These are phyloP conservation scores for Aspergillus sclerotioniger DNA, from an alignment of 495 filamentous ascomycete genomes.

Conservation along the genomic window DNA sequence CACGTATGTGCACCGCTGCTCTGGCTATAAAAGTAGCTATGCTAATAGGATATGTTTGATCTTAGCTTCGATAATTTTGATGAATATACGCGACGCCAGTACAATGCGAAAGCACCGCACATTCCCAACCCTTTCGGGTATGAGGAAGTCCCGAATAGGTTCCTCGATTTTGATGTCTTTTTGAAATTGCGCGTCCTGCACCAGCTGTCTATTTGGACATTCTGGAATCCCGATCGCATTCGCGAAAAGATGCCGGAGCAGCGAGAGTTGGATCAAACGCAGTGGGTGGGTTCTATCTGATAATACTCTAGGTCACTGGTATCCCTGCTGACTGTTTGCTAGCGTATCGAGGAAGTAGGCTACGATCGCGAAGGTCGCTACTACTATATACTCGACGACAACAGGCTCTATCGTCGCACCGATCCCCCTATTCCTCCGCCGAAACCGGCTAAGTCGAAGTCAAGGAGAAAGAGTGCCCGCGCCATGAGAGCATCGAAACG, in stretches of 20 bases:
- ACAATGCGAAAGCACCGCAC: slow-evolving; percentile 72
- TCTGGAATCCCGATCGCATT: slow-evolving; percentile 80
- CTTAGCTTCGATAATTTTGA: slow-evolving; percentile 83
- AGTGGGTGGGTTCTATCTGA: slow-evolving; percentile 67
- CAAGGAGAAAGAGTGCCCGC: slow-evolving; percentile 71
- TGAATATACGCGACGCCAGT: slow-evolving; percentile 90
- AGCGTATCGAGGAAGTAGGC: slow-evolving; percentile 91
- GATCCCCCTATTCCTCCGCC: slow-evolving; percentile 61
- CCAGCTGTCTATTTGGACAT: slow-evolving; percentile 86
- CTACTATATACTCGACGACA: slow-evolving; percentile 92
- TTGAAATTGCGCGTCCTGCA: slow-evolving; percentile 87
- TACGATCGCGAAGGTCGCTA: slow-evolving; percentile 81
- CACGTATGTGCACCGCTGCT: slow-evolving; percentile 57
- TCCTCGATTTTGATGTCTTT: slow-evolving; percentile 79
- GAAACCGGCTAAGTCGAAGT: slow-evolving; percentile 64
- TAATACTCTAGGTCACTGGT: background rate
- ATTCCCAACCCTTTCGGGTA: slow-evolving; percentile 81
- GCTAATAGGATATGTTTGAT: background rate
- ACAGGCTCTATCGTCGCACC: slow-evolving; percentile 82
- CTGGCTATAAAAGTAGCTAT: background rate
- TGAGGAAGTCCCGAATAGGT: slow-evolving; percentile 68
- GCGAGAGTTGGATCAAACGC: slow-evolving; percentile 73
- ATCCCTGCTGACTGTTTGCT: background rate
- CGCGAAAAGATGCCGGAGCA: slow-evolving; percentile 83
- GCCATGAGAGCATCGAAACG: slow-evolving; percentile 70